These are phyloP conservation scores for Histomonas meleagridis DNA, from an alignment of 208 protist species.

Conservation along the genomic window DNA sequence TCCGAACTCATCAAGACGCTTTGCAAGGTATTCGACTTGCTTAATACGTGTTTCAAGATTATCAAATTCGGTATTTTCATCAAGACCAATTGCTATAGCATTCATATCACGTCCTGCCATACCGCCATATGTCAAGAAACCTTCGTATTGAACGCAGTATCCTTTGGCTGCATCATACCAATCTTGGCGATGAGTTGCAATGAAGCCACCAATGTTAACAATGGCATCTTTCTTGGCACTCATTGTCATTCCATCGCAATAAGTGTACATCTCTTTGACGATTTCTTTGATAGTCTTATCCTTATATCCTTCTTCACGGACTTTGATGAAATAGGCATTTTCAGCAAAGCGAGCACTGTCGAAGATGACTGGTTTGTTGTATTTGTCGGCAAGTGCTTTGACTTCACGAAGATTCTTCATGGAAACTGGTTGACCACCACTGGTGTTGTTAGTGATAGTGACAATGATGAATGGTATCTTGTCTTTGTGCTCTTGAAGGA, in stretches of 20 bases:
- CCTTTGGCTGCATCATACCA: neutral
- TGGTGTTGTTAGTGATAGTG: slow-evolving; percentile 40
- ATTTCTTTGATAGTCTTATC: slow-evolving; percentile 39
- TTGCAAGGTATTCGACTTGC: slow-evolving; percentile 34
- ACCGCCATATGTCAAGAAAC: slow-evolving; percentile 36
- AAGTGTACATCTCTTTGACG: neutral
- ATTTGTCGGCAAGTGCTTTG: neutral
- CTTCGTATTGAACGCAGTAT: slow-evolving; percentile 4
- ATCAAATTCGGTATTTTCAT: slow-evolving; percentile 17
- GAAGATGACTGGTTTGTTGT: slow-evolving; percentile 17
- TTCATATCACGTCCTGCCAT: slow-evolving; percentile 38
- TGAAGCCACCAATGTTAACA: slow-evolving; percentile 39
- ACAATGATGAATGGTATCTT: slow-evolving; percentile 25
- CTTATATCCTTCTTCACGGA: slow-evolving; percentile 25
- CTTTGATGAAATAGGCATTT: slow-evolving; percentile 40
- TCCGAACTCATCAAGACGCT: neutral
- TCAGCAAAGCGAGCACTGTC: slow-evolving; percentile 38
- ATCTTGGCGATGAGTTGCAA: neutral
- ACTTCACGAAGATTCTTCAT: slow-evolving; percentile 36
- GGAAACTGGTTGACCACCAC: slow-evolving; percentile 38
- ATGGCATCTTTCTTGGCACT: slow-evolving; percentile 38
- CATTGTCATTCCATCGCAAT: slow-evolving; percentile 40
- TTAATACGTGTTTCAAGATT: slow-evolving; percentile 36
- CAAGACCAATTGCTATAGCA: neutral
- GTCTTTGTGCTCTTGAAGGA: neutral